phyloP scores from a whole-genome alignment of 441 rosid species.

The Bruguiera hainesii region DNA sequence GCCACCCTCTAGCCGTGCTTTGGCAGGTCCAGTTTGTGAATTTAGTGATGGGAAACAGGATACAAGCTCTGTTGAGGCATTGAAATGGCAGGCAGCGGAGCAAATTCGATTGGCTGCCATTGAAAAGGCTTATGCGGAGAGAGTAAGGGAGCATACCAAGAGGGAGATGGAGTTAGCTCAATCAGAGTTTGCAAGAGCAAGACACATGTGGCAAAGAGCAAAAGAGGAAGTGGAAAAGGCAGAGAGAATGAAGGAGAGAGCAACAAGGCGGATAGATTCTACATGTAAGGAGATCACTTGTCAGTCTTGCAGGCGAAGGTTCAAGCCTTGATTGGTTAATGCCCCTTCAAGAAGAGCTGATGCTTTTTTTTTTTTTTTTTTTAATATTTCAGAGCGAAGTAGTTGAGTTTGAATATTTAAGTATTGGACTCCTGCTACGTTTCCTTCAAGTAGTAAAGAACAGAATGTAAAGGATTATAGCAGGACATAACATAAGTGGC shows the following conservation, averaged over 20 bases:
- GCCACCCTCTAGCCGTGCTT: slow-evolving; percentile 24
- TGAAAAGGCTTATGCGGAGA: slow-evolving; percentile 89
- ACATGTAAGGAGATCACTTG: slow-evolving; percentile 94
- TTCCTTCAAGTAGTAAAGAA: background rate
- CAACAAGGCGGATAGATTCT: slow-evolving; percentile 61
- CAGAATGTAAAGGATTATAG: slow-evolving; percentile 16
- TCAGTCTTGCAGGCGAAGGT: slow-evolving; percentile 91
- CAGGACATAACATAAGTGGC: slow-evolving; percentile 15
- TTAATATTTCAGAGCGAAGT: slow-evolving; percentile 1
- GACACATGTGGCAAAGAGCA: slow-evolving; percentile 82
- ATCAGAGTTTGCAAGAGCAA: slow-evolving; percentile 79
- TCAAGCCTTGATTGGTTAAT: slow-evolving; percentile 45
- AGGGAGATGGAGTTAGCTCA: slow-evolving; percentile 94
- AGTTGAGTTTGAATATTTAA: slow-evolving; percentile 25
- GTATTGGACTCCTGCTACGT: slow-evolving; percentile 32
- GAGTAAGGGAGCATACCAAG: slow-evolving; percentile 80
- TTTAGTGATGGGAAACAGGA: slow-evolving; percentile 22
- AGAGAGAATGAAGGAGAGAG: slow-evolving; percentile 71
- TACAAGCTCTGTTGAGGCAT: slow-evolving; percentile 44
- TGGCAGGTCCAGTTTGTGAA: slow-evolving; percentile 26
- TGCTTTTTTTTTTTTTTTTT: slow-evolving; percentile 4
- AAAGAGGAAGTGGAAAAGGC: slow-evolving; percentile 81
- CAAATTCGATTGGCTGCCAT: slow-evolving; percentile 73
- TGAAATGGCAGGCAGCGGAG: slow-evolving; percentile 95
- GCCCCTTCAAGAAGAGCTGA: background rate